Evolutionary conservation across 306 rosid genomes (phyloP), one percentile per base, ranked within the genome.

Genomic region (Malus sieversii): DNA sequence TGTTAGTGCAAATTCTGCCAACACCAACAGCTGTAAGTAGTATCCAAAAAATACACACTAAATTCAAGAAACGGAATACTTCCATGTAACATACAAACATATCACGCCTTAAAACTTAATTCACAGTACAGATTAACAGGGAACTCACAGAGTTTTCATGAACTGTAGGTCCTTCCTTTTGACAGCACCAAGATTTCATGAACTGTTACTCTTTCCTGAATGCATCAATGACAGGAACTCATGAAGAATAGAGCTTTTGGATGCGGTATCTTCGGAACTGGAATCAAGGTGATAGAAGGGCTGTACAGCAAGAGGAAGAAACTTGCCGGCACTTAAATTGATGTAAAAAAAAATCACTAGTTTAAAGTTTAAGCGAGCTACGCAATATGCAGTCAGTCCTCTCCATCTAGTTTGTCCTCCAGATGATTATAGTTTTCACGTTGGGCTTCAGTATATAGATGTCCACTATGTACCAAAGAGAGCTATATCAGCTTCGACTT

Each of bases 81-180:
- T 4, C 65, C 14, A 22, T 12, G 2, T 10, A 25, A 25, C 27
- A 12, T 40, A 19, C 8, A 51, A 4, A 51, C 5, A 3, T 14
- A 14, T 14, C 20, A 20, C 29, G 23, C n/a, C 18, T 42, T 15
- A 44, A 18, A 48, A 25, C 5, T 6, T 14, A 1, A 27, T n/a
- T 16, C 1, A 3, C 3, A 5, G 27, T 9, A 33, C 1, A 11
- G 19, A 23, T 2, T 30, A 75, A 29, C n/a, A 38, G 29, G 9
- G 4, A 25, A 75, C 88, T 87, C 58, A 92, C 98, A 95, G 90
- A 66, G 90, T 88, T 74, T 90, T 92, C 27, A 73, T 73, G 10
- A 61, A 59, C 20, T 16, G 57, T 5, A 19, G 73, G 32, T 48
- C 64, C 52, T 70, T 71, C 63, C 66, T 58, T 55, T 78, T 29